phyloP scores from a whole-genome alignment of 148 eudicot species.

The Hydrangea macrophylla region DNA sequence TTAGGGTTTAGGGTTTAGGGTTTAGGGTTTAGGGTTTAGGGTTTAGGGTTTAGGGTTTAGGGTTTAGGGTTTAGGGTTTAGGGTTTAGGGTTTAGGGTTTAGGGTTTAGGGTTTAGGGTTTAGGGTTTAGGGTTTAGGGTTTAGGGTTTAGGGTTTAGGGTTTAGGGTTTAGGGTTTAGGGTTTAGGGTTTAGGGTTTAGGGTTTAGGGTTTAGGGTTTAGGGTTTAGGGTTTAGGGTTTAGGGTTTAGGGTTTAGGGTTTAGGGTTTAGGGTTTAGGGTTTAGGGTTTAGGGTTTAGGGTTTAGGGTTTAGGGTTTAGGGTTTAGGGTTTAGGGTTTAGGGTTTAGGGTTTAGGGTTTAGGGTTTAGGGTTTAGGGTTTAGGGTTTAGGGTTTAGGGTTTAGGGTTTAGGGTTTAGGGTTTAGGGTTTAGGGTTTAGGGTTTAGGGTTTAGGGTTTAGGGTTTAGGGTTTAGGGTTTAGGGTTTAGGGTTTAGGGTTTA shows the following conservation, averaged over 20 bases:
- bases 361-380: slow-evolving; percentile 19
- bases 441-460: slow-evolving; percentile 9
- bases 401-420: slow-evolving; percentile 17
- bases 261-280: slow-evolving; percentile 21
- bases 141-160: slow-evolving; percentile 7
- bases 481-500: slow-evolving; percentile 18
- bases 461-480: slow-evolving; percentile 12
- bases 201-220: slow-evolving; percentile 17
- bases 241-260: slow-evolving; percentile 16
- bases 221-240: slow-evolving; percentile 24
- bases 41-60: slow-evolving; percentile 19
- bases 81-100: slow-evolving; percentile 21
- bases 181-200: slow-evolving; percentile 22
- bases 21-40: slow-evolving; percentile 16
- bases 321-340: slow-evolving; percentile 18
- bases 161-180: slow-evolving; percentile 15
- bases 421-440: slow-evolving; percentile 19
- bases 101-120: slow-evolving; percentile 11
- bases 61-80: slow-evolving; percentile 18
- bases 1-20: slow-evolving; percentile 10
- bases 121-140: slow-evolving; percentile 17
- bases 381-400: slow-evolving; percentile 10
- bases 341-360: slow-evolving; percentile 17
- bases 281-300: slow-evolving; percentile 19
- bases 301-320: slow-evolving; percentile 20